Evolutionary conservation across 192 early-diverging fungal species (phyloP).

Genomic region (Lunasporangiospora selenospora): DNA sequence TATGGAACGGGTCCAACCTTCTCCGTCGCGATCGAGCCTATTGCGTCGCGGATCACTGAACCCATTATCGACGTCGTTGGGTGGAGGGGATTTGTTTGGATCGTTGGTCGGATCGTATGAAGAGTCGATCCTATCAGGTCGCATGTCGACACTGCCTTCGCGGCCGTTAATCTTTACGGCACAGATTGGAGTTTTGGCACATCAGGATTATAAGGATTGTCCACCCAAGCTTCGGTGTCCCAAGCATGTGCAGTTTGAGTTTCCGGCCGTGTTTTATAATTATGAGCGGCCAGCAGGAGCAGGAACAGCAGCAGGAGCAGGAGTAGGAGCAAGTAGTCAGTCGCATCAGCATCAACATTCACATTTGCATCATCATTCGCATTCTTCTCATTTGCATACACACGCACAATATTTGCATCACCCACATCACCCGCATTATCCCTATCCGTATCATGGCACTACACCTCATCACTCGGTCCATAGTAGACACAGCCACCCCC

Average conservation of each 20-base stretch:
- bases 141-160: slow-evolving; percentile 80
- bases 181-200: slow-evolving; percentile 73
- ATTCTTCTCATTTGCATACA: slow-evolving; percentile 14
- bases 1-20: no score
- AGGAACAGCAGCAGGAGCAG: slow-evolving; percentile 8
- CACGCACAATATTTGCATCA: no score
- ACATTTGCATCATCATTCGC: slow-evolving; percentile 13
- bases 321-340: no score
- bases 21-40: slow-evolving; percentile 9
- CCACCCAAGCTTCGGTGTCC: slow-evolving; percentile 68
- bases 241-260: slow-evolving; percentile 65
- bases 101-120: slow-evolving; percentile 61
- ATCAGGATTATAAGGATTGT: slow-evolving; percentile 65
- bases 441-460: no score
- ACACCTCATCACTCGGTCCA: no score
- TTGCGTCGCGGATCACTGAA: slow-evolving; percentile 19
- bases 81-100: slow-evolving; percentile 40
- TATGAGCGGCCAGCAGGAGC: slow-evolving; percentile 36
- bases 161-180: slow-evolving; percentile 74
- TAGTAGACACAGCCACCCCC: no score
- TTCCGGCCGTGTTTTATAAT: slow-evolving; percentile 82
- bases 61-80: slow-evolving; percentile 14
- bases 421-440: no score
- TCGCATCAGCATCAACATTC: slow-evolving; percentile 5
- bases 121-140: slow-evolving; percentile 77